Conservation (phyloP, 306 rosid species). For the Albizia julibrissin region DNA sequence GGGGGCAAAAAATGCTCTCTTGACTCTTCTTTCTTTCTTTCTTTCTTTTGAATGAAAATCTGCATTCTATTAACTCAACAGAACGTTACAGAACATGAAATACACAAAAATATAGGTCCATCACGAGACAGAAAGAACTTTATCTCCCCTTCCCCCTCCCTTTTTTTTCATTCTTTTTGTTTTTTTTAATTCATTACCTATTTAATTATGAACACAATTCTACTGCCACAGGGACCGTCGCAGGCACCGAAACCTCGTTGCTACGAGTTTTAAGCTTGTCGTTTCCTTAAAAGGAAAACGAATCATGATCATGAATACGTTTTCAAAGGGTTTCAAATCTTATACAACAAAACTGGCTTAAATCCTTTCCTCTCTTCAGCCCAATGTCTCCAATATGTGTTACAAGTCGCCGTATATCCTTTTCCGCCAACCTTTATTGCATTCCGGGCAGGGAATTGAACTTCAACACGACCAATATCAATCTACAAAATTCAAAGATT, state of each 20-base stretch:
- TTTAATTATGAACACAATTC: not conserved
- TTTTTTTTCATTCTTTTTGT: not conserved
- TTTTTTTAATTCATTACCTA: not conserved
- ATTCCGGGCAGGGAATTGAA: not conserved
- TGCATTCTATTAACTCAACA: no score
- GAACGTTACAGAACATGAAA: no score
- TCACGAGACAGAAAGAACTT: not conserved
- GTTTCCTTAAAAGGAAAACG: slow-evolving; percentile 11
- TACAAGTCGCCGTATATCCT: not conserved
- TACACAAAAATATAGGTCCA: no score
- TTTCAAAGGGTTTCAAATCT: not conserved
- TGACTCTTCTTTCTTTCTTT: not conserved
- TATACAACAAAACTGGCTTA: not conserved
- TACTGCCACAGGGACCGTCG: not conserved
- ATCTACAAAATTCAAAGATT: not conserved
- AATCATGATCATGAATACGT: not conserved
- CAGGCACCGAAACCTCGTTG: not conserved
- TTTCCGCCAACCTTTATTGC: not conserved
- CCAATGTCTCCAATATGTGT: not conserved
- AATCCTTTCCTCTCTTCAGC: not conserved
- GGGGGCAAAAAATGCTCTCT: not conserved
- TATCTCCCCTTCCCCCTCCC: not conserved
- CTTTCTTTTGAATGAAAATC: no score
- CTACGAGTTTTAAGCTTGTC: not conserved
- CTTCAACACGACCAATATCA: not conserved